phyloP scores from a whole-genome alignment of 306 rosid genomes.

The Quillaja saponaria region DNA sequence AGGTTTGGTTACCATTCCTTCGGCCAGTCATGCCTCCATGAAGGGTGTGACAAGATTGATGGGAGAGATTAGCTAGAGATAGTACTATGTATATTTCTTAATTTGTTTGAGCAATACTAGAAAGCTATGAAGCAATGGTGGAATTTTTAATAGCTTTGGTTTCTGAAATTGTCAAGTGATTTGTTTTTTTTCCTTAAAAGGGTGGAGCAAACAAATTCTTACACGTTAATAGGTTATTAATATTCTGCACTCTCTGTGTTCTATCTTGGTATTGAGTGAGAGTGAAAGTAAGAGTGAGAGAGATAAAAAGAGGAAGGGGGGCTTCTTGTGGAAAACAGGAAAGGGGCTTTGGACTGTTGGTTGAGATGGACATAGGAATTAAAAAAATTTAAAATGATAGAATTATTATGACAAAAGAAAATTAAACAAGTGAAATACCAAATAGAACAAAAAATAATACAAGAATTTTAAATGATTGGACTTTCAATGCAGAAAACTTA shows the following conservation, averaged over 20 bases:
- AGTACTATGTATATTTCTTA: conserved; percentile 33
- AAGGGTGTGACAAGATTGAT: conserved; percentile 70
- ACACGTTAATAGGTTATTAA: conserved; percentile 30
- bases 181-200: conserved; percentile 47
- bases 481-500: too few species aligned
- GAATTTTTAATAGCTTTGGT: conserved; percentile 43
- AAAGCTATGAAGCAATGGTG: conserved; percentile 24
- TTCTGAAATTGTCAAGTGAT: conserved; percentile 37
- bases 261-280: conserved; percentile 15
- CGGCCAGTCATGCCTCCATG: too few species aligned
- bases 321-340: conserved; percentile 45
- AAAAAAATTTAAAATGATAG: conserved; percentile 47
- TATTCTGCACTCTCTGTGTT: conserved; percentile 33
- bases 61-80: conserved; percentile 44
- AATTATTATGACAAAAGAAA: too few species aligned
- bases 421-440: too few species aligned
- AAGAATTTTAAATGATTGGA: too few species aligned
- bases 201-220: conserved; percentile 47
- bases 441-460: conserved; percentile 15
- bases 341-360: conserved; percentile 35
- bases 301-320: conserved; percentile 27
- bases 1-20: too few species aligned
- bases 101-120: conserved; percentile 48
- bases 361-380: conserved; percentile 52
- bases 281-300: too few species aligned